Evolutionary conservation across 2,329 filamentous ascomycete genomes (phyloP).

Genomic region (Huntiella savannae): DNA sequence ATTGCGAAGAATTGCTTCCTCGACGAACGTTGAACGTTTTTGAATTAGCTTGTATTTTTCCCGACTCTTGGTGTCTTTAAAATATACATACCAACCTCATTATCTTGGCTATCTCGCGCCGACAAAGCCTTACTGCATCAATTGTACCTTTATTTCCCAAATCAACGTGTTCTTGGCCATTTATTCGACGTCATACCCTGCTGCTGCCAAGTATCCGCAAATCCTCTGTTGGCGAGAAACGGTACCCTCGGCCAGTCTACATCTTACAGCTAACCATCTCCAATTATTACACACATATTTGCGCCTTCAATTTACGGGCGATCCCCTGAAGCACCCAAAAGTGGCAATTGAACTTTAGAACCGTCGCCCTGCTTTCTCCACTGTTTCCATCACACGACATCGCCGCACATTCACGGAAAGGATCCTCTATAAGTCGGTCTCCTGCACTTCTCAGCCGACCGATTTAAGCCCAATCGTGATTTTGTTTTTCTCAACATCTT

Average conservation of each 20-base stretch:
- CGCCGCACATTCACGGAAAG: not conserved
- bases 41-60: too few relatives aligned
- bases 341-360: constrained; percentile 16
- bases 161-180: too few relatives aligned
- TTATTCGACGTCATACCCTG: not conserved
- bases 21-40: too few relatives aligned
- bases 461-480: not conserved
- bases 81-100: too few relatives aligned
- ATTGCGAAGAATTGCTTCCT: too few relatives aligned
- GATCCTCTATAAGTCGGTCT: constrained; percentile 14
- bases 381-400: not conserved
- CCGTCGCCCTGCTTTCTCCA: not conserved
- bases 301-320: not conserved
- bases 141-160: too few relatives aligned
- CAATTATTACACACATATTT: not conserved
- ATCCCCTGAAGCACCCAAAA: not conserved
- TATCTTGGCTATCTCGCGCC: too few relatives aligned
- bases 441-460: constrained; percentile 13
- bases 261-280: not conserved
- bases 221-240: not conserved
- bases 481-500: constrained; percentile 15
- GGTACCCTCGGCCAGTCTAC: not conserved
- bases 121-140: too few relatives aligned
- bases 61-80: too few relatives aligned
- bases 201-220: not conserved